phyloP scores from a whole-genome alignment of 2,329 filamentous ascomycete genomes.

The Paracamarosporium sp. region DNA sequence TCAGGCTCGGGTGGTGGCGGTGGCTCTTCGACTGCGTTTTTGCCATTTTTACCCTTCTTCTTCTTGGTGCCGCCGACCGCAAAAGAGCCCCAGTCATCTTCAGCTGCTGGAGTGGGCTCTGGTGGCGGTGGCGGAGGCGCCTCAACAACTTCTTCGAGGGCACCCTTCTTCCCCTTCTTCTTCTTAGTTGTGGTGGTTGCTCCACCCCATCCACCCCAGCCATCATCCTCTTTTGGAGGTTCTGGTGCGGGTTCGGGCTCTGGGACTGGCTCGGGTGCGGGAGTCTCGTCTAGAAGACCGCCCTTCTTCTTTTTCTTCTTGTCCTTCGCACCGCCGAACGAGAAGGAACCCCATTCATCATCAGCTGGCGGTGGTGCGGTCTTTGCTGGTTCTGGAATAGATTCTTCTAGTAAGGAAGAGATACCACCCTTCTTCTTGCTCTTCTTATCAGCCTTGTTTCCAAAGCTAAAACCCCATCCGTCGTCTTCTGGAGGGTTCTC shows the following conservation, averaged over 20 bases:
- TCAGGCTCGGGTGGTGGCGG: conserved; percentile 20
- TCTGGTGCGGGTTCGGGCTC: conserved; percentile 39
- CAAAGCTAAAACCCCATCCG: conserved; percentile 40
- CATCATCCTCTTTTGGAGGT: conserved; percentile 33
- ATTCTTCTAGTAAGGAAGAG: conserved; percentile 37
- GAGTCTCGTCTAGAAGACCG: conserved; percentile 24
- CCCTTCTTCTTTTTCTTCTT: conserved; percentile 47
- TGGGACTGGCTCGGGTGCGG: conserved; percentile 27
- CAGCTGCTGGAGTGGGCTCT: conserved; percentile 44
- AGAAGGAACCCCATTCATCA: conserved; percentile 34
- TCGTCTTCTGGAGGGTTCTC: conserved; percentile 36
- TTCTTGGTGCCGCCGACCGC: conserved; percentile 29
- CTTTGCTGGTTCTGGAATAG: conserved; percentile 26
- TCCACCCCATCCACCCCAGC: conserved; percentile 37
- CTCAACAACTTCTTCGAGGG: conserved; percentile 13
- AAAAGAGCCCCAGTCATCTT: conserved; percentile 41
- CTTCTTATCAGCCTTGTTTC: conserved; percentile 51
- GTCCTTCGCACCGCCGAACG: conserved; percentile 35
- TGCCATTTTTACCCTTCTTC: conserved; percentile 56
- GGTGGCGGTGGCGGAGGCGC: conserved; percentile 34
- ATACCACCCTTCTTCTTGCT: conserved; percentile 37
- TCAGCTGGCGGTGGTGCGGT: conserved; percentile 31
- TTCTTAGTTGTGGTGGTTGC: conserved; percentile 34
- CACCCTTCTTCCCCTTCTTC: conserved; percentile 41
- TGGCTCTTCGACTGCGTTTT: conserved; percentile 9